Base-by-base conservation (phyloP, 495 filamentous ascomycete genomes). In the Aspergillus wentii region DNA sequence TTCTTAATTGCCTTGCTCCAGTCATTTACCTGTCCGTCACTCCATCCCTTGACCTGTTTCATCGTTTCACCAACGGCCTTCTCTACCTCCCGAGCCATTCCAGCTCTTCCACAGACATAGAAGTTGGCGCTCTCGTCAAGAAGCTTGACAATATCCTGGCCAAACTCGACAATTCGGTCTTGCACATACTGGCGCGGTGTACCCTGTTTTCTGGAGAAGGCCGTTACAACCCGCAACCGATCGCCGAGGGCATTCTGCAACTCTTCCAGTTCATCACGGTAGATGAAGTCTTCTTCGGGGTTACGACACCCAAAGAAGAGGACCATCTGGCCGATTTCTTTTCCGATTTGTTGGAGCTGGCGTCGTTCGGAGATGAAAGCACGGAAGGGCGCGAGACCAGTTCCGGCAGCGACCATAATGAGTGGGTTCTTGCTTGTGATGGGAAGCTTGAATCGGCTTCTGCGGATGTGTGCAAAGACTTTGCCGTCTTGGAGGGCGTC, bases 71-170 rank as follows among this genome's bases (percentile, higher is more conserved):
- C 52, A 23, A 75, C 53, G n/a, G 46, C 40, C 41, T 56, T 57
- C 30, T 62, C 56, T 5, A 75, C 72, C 41, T 70, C 72, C n/a
- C 69, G 54, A 8, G 71, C 72, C 71, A 76, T 74, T 2, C 44
- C 53, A 11, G 69, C 69, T n/a, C 57, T 46, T 1, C 71, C 73
- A 51, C 71, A 74, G 22, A 75, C 59, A 51, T 76, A 75, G 16
- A 75, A 46, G 36, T 59, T 70, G 5, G 59, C 68, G 7, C 59
- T 56, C 34, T 58, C 46, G 13, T 64, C 58, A 25, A 72, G 44
- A 21, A 74, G 26, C 31, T 44, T 30, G 6, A 57, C 35, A 8
- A 71, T 51, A n/a, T 61, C 52, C 0, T 56, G 49, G 1, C 52
- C 51, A n/a, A 52, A 30, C 46, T 69, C 59, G 3, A 28, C 25